Evolutionary conservation across 2,329 filamentous ascomycete genomes (phyloP), one percentile per base, ranked within the genome.

Genomic region (Cladorrhinum sp.): DNA sequence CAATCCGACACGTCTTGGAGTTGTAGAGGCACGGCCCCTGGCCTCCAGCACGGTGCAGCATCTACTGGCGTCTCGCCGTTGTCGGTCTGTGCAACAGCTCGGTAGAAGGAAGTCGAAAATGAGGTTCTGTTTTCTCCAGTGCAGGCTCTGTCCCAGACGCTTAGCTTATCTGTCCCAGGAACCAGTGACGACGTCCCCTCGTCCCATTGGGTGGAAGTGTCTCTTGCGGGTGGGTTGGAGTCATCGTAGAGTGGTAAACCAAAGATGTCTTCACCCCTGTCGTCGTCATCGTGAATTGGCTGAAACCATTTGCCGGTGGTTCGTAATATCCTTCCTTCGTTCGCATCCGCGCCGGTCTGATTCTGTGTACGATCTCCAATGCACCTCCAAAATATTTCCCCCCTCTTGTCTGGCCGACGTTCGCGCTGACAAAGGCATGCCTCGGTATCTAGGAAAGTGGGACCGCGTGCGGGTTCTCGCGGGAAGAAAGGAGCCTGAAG

Each of bases 221-320:
- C 65, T 12, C 65, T 67, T 27, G 75, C 65, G 1, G 76, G 77
- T 1, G 68, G 69, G 38, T 76, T 76, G 1, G 75, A 75, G 2
- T 64, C 66, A 60, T 78, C 75, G 62, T 73, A 65, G 25, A 78
- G 70, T 4, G 71, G 67, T 8, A 72, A 61, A 9, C 67, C 58
- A 23, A 59, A 24, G 10, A 41, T 18, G 10, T 58, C 32, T 1
- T 69, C 38, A 1, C 63, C 66, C 25, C 10, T 63, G 13, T 59
- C 70, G 10, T 63, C 68, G 22, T 73, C 66, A 1, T 69, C 55
- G 23, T 72, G 67, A 16, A 29, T 23, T 4, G 53, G 53, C 12
- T 72, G 68, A 61, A 77, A 79, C 77, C 77, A 79, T 60, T 78
- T 79, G 3, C 77, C 77, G 2, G 67, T 71, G 20, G 66, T 75